Evolutionary conservation across 2,329 filamentous ascomycete species (phyloP), one percentile per base, ranked within the genome.

Genomic region (Thyridium curvatum): DNA sequence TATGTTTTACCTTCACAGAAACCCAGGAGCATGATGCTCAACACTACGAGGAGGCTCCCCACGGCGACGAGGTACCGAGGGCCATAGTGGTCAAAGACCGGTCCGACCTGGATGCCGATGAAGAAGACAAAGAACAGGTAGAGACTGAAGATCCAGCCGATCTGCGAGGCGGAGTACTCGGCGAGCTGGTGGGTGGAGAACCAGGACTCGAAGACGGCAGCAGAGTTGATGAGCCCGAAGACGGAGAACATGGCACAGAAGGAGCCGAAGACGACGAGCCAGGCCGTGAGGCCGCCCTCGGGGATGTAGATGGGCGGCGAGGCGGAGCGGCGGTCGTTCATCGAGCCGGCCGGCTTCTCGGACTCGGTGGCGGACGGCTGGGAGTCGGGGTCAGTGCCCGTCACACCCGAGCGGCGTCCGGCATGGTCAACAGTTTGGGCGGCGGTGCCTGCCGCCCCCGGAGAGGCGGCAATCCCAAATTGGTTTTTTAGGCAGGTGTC

Each of bases 81-180:
- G 0, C 88, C 88, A 46, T 82, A 74, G 34, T 74, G 73, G 55
- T 94, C 88, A 54, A 94, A 94, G 30, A 93, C 59, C 1, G 88
- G 86, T 0, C 88, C 88, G 36, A 90, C 81, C 52, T 91, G 84
- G 9, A 94, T 76, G 18, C 87, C 86, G 30, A 85, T 79, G 52
- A 91, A 86, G 58, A 93, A 91, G 34, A 85, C 77, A 34, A 91
- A 66, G 53, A 93, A 94, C 21, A 86, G 71, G 54, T 89, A 91
- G 37, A 93, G 64, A 50, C 82, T 82, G 51, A 91, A 90, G 46
- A 94, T 86, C 88, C 88, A 94, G n/a, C 85, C 85, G 35, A 89
- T 81, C 37, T 76, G 71, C 4, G 80, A 81, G 10, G 82, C 71
- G 39, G 65, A 74, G 56, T 88, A 82, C 16, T 72, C 62, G n/a